Evolutionary conservation across 805 yeast genomes (phyloP).

Genomic region (Ogataea wickerhamii): DNA sequence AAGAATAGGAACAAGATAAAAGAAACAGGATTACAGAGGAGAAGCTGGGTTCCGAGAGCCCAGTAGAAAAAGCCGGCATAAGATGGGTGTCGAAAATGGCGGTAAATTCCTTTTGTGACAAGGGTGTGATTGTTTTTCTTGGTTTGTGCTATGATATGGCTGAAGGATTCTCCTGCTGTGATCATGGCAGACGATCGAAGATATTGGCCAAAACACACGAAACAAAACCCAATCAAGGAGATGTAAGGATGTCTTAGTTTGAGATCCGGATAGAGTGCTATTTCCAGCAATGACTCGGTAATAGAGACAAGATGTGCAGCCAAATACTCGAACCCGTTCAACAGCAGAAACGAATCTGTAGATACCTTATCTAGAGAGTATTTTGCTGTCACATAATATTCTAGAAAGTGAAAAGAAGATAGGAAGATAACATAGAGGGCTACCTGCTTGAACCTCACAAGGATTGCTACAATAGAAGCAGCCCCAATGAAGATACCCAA

Average conservation of each 20-base stretch:
- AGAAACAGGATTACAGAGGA: slow-evolving; percentile 64
- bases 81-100: slow-evolving; percentile 75
- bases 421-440: slow-evolving; percentile 49
- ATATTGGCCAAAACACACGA: slow-evolving; percentile 59
- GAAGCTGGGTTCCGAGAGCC: slow-evolving; percentile 82
- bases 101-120: slow-evolving; percentile 73
- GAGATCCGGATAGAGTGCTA: slow-evolving; percentile 37
- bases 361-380: slow-evolving; percentile 66
- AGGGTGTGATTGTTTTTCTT: slow-evolving; percentile 56
- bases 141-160: slow-evolving; percentile 65
- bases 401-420: slow-evolving; percentile 72
- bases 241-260: slow-evolving; percentile 18
- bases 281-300: slow-evolving; percentile 46
- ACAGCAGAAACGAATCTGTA: slow-evolving; percentile 64
- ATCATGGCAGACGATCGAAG: slow-evolving; percentile 77
- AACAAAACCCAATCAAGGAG: slow-evolving; percentile 42
- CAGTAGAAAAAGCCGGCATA: slow-evolving; percentile 91
- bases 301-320: slow-evolving; percentile 56
- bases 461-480: slow-evolving; percentile 30
- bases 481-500: slow-evolving; percentile 45
- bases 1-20: slow-evolving; percentile 49
- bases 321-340: slow-evolving; percentile 58
- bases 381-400: slow-evolving; percentile 74
- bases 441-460: slow-evolving; percentile 29
- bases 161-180: slow-evolving; percentile 82